phyloP scores from a whole-genome alignment of 1,284 basidiomycete species.

The Volvariella volvacea region DNA sequence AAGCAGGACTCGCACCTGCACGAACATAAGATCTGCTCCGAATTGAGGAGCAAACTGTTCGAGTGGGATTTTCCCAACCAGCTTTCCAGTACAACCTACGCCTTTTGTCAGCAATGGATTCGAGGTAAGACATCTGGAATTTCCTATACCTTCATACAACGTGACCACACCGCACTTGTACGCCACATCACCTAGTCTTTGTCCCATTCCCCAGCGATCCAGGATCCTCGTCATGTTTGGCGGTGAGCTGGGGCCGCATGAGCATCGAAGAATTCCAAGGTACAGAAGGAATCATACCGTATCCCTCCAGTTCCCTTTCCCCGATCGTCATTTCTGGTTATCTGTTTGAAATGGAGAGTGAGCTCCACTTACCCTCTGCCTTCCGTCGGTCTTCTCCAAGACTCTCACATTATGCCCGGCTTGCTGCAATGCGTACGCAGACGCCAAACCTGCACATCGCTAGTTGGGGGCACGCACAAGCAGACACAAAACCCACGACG shows the following conservation, averaged over 20 bases:
- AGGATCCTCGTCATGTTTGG: slow-evolving; percentile 42
- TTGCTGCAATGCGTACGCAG: slow-evolving; percentile 33
- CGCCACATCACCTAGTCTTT: slow-evolving; percentile 22
- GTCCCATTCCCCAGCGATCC: slow-evolving; percentile 35
- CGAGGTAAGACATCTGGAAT: too few species aligned
- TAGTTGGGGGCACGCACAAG: neutral
- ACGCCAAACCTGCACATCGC: slow-evolving; percentile 25
- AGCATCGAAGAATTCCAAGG: neutral
- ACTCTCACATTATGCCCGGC: slow-evolving; percentile 37
- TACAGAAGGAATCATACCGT: slow-evolving; percentile 16
- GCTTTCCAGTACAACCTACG: too few species aligned
- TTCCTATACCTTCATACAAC: slow-evolving; percentile 23
- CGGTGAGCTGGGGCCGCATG: slow-evolving; percentile 18
- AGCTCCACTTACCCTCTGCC: slow-evolving; percentile 22
- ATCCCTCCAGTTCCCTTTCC: slow-evolving; percentile 26
- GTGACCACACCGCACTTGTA: slow-evolving; percentile 24
- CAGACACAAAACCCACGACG: slow-evolving; percentile 1
- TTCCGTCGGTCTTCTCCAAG: slow-evolving; percentile 30
- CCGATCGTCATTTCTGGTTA: neutral
- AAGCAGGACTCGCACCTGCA: slow-evolving; percentile 22
- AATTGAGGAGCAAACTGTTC: too few species aligned
- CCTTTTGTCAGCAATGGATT: too few species aligned
- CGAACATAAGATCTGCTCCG: slow-evolving; percentile 28
- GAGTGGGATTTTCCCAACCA: too few species aligned
- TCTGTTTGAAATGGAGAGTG: neutral